phyloP scores from a whole-genome alignment of 352 stramenopile species.

The Pythium chondricola region DNA sequence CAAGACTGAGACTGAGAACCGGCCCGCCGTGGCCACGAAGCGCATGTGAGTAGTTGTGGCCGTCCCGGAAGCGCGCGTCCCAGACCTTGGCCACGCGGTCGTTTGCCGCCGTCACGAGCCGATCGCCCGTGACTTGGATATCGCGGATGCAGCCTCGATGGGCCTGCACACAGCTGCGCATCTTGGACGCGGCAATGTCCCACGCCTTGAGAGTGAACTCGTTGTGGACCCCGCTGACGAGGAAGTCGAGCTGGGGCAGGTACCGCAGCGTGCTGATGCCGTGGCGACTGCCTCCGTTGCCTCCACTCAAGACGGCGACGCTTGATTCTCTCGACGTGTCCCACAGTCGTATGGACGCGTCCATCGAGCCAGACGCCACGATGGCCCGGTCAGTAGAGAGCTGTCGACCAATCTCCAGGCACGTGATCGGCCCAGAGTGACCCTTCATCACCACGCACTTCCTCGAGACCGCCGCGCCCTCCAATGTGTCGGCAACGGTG shows the following conservation, averaged over 20 bases:
- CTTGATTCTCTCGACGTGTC: constrained; percentile 59
- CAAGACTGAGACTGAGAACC: constrained; percentile 61
- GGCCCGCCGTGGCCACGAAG: constrained; percentile 58
- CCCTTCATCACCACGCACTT: constrained; percentile 58
- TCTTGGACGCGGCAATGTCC: constrained; percentile 46
- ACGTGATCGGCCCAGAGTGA: constrained; percentile 54
- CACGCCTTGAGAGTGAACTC: constrained; percentile 60
- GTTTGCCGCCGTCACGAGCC: constrained; percentile 66
- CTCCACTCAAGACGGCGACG: constrained; percentile 33
- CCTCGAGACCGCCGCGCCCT: constrained; percentile 49
- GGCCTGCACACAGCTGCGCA: constrained; percentile 51
- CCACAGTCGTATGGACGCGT: constrained; percentile 70
- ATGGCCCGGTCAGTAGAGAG: constrained; percentile 48
- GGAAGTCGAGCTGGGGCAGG: constrained; percentile 46
- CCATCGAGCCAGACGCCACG: constrained; percentile 58
- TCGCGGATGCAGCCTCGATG: constrained; percentile 54
- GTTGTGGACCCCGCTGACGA: constrained; percentile 46
- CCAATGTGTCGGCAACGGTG: constrained; percentile 23
- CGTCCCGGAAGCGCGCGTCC: constrained; percentile 61
- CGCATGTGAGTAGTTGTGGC: constrained; percentile 42
- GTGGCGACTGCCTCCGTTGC: constrained; percentile 14
- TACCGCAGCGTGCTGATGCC: constrained; percentile 58
- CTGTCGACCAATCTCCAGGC: constrained; percentile 68
- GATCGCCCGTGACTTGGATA: constrained; percentile 63
- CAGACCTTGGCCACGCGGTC: constrained; percentile 76